These are phyloP conservation scores for Talaromyces albobiverticillius DNA, from an alignment of 2,329 filamentous ascomycete genomes.

Conservation along the genomic window DNA sequence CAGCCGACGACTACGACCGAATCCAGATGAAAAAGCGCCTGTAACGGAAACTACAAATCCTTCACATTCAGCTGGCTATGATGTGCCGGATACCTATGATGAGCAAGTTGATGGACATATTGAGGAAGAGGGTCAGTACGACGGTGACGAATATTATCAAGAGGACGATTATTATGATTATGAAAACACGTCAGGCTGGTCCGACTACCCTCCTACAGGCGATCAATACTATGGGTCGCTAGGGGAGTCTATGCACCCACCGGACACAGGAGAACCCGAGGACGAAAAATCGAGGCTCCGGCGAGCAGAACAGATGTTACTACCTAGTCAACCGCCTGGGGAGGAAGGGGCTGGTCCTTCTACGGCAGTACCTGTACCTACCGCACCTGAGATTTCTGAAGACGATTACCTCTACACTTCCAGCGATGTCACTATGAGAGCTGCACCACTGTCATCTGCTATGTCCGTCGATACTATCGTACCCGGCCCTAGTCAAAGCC, in stretches of 20 bases:
- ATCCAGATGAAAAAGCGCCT: constrained; percentile 31
- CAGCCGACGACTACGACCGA: constrained; percentile 50
- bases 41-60: constrained; percentile 18
- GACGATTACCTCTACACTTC: constrained; percentile 43
- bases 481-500: constrained; percentile 36
- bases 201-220: constrained; percentile 27
- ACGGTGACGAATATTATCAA: constrained; percentile 24
- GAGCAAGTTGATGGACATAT: constrained; percentile 2
- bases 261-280: constrained; percentile 58
- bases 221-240: constrained; percentile 23
- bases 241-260: constrained; percentile 36
- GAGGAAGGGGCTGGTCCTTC: constrained; percentile 47
- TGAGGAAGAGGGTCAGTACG: constrained; percentile 28
- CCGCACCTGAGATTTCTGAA: constrained; percentile 43
- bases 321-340: constrained; percentile 74
- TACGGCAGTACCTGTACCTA: constrained; percentile 36
- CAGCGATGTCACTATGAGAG: constrained; percentile 38
- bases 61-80: constrained; percentile 26
- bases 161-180: constrained; percentile 25
- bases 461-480: constrained; percentile 30
- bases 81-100: constrained; percentile 6
- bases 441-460: constrained; percentile 20
- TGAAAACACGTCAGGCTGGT: constrained; percentile 18
- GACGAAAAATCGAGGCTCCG: constrained; percentile 80
- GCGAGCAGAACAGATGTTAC: constrained; percentile 70